phyloP scores from a whole-genome alignment of 192 early-diverging fungal species.

The Umbelopsis sp. region DNA sequence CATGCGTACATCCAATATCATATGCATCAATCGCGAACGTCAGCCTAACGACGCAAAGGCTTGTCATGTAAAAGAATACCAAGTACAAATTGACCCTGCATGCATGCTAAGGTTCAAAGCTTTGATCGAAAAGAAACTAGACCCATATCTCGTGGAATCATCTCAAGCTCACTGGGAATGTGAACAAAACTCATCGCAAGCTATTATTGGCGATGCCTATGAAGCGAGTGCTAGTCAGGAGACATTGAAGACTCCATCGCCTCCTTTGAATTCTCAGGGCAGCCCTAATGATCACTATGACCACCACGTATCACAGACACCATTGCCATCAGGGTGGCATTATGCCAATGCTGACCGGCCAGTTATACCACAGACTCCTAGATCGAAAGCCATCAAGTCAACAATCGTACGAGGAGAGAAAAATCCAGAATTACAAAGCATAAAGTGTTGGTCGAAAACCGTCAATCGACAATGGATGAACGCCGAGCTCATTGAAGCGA shows the following conservation, averaged over 20 bases:
- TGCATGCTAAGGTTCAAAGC: background rate
- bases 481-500: background rate
- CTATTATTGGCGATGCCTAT: too few species aligned
- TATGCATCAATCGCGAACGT: constrained; percentile 11
- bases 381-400: background rate
- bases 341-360: background rate
- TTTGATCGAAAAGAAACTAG: background rate
- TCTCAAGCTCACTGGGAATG: too few species aligned
- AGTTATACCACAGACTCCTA: background rate
- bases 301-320: too few species aligned
- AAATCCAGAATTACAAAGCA: background rate
- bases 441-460: background rate
- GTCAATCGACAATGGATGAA: constrained; percentile 31
- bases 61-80: constrained; percentile 11
- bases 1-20: background rate
- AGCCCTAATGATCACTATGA: too few species aligned
- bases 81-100: constrained; percentile 8
- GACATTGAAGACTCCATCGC: too few species aligned
- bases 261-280: too few species aligned
- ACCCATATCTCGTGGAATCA: background rate
- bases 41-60: constrained; percentile 2
- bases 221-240: too few species aligned
- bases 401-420: background rate
- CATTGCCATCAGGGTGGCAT: background rate
- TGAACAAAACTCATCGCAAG: too few species aligned